These are phyloP conservation scores for Corymbia maculata DNA, from an alignment of 345 rosid species.

Conservation along the genomic window DNA sequence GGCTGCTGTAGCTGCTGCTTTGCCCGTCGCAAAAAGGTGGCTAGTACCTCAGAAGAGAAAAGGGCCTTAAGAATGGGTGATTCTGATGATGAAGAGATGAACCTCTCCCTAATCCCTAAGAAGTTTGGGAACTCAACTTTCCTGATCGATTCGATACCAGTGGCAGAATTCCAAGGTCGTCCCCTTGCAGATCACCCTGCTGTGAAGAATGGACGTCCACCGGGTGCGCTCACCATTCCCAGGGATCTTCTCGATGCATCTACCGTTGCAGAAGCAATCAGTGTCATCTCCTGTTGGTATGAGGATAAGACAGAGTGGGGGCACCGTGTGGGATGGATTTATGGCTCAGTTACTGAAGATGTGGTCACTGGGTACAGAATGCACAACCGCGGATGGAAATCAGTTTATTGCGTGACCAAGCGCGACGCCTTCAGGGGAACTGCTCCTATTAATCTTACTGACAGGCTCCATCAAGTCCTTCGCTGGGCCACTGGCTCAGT, in stretches of 20 bases:
- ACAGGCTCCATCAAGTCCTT: constrained; percentile 94
- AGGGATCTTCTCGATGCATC: constrained; percentile 92
- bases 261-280: constrained; percentile 94
- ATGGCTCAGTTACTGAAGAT: constrained; percentile 98
- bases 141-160: constrained; percentile 83
- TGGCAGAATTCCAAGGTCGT: constrained; percentile 94
- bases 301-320: constrained; percentile 99
- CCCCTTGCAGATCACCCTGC: constrained; percentile 99
- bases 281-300: constrained; percentile 98
- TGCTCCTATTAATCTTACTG: constrained; percentile 94
- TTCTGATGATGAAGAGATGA: constrained; percentile 82
- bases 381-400: constrained; percentile 99
- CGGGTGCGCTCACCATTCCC: constrained; percentile 89
- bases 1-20: constrained; percentile 75
- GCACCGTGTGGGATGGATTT: constrained; percentile 93
- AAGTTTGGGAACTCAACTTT: constrained; percentile 78
- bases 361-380: constrained; percentile 96
- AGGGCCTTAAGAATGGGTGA: constrained; percentile 82
- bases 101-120: constrained; percentile 62
- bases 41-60: constrained; percentile 56
- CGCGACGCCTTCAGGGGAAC: constrained; percentile 97
- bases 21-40: constrained; percentile 41
- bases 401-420: constrained; percentile 94
- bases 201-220: constrained; percentile 84
- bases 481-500: constrained; percentile 99